Evolutionary conservation across 345 rosid genomes (phyloP).

Genomic region (Syzygium aromaticum): DNA sequence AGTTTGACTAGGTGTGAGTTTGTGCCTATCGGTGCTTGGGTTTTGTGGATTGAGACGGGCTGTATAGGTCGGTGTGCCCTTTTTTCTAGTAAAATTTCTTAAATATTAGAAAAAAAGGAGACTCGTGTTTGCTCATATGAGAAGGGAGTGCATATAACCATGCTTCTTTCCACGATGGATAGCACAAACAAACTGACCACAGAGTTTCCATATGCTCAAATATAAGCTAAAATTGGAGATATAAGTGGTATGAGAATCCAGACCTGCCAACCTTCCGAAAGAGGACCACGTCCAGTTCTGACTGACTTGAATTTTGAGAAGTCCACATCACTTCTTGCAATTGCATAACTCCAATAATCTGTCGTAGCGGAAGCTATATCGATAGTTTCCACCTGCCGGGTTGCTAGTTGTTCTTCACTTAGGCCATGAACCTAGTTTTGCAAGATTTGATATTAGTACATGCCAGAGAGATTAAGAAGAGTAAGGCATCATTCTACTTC

Average conservation of each 20-base stretch:
- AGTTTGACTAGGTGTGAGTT: background rate
- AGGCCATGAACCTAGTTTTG: slow-evolving; percentile 43
- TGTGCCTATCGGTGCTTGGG: background rate
- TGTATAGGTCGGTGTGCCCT: background rate
- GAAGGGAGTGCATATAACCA: background rate
- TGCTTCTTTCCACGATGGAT: background rate
- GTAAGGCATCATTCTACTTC: background rate
- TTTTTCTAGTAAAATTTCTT: background rate
- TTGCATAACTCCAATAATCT: slow-evolving; percentile 58
- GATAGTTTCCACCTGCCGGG: slow-evolving; percentile 44
- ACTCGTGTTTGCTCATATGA: background rate
- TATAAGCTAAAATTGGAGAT: background rate
- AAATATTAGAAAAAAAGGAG: background rate
- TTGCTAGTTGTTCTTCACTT: slow-evolving; percentile 35
- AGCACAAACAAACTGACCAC: background rate
- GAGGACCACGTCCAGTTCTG: slow-evolving; percentile 59
- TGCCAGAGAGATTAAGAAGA: slow-evolving; percentile 1
- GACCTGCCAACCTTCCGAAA: slow-evolving; percentile 65
- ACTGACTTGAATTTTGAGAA: slow-evolving; percentile 44
- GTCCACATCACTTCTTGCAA: slow-evolving; percentile 37
- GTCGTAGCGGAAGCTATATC: slow-evolving; percentile 51
- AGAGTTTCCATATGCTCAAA: background rate
- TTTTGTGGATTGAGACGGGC: background rate
- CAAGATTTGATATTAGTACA: slow-evolving; percentile 3
- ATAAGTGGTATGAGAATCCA: slow-evolving; percentile 2